phyloP scores from a whole-genome alignment of 208 protist species.

The Zelonia costaricensis region DNA sequence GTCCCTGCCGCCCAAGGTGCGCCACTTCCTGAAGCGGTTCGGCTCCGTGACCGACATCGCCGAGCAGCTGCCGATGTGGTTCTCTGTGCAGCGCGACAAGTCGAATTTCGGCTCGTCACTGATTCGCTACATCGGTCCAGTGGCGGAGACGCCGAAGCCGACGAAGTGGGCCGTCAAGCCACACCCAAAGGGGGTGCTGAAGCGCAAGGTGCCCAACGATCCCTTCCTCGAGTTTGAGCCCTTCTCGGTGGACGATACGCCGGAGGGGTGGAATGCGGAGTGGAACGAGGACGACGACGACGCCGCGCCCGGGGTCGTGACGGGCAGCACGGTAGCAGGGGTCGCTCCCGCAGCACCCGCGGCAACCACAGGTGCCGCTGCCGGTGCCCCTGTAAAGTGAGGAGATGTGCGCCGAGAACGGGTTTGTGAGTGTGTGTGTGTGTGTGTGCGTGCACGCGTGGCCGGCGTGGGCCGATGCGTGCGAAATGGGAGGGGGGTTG shows the following conservation, averaged over 20 bases:
- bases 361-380: no score
- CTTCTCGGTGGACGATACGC: neutral
- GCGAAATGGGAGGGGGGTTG: no score
- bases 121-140: conserved; percentile 80
- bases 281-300: conserved; percentile 32
- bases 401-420: neutral
- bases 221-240: conserved; percentile 22
- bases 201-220: conserved; percentile 29
- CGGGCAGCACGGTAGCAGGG: no score
- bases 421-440: no score
- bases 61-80: conserved; percentile 83
- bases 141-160: conserved; percentile 2
- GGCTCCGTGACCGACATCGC: conserved; percentile 56
- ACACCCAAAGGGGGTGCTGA: conserved; percentile 10
- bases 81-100: conserved; percentile 58
- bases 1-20: conserved; percentile 41
- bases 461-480: no score
- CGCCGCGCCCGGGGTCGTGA: neutral
- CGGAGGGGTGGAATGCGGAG: conserved; percentile 28
- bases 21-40: conserved; percentile 38
- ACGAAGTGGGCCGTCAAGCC: conserved; percentile 15
- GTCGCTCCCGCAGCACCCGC: no score
- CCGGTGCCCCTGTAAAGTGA: no score
- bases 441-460: no score
- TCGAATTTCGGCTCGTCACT: conserved; percentile 38